Evolutionary conservation across 1,139 yeast species (phyloP), one percentile per base, ranked within the genome.

Genomic region (Candida sp.): DNA sequence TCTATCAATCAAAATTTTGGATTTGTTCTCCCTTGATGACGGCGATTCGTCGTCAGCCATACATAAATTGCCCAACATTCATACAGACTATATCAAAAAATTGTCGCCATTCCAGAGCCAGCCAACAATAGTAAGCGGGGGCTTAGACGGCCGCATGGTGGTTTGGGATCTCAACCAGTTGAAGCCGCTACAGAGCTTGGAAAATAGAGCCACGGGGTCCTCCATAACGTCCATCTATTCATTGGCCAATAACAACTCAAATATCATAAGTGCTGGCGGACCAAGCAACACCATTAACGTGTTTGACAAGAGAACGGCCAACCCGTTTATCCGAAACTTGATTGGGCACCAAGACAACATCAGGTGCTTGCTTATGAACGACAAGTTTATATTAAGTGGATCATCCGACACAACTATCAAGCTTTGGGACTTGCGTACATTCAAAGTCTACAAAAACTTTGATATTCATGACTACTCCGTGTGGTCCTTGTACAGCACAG

Each of bases 11-110:
- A 89, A 88, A 62, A 69, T 86, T 34, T 85, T 94, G 80, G 78
- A 83, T 59, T 58, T 84, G 73, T 58, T 37, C 17, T 27, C 52
- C 30, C 41, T 42, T 23, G 59, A 26, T 31, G 48, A 34, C 11
- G 35, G 34, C 8, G 40, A 38, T 39, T 40, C 48, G 23, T 28
- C 45, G n/a, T 9, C 35, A 12, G 31, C 55, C 26, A 33, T 42
- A 33, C 72, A 69, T 45, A 71, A 69, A 57, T 73, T 77, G 54
- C 73, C 92, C 48, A 97, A 97, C 41, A 82, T 88, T 55, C 98
- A 94, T 67, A 81, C 85, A 5, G 99, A 94, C 66, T 94, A 92
- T 65, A 93, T 92, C 57, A 90, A 90, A 67, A 85, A 88, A 59
- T 67, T 91, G 12, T 83, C 77, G 4, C 68, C 66, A 51, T 56